Conservation (phyloP, 768 basidiomycete species). For the Asterophora parasitica region DNA sequence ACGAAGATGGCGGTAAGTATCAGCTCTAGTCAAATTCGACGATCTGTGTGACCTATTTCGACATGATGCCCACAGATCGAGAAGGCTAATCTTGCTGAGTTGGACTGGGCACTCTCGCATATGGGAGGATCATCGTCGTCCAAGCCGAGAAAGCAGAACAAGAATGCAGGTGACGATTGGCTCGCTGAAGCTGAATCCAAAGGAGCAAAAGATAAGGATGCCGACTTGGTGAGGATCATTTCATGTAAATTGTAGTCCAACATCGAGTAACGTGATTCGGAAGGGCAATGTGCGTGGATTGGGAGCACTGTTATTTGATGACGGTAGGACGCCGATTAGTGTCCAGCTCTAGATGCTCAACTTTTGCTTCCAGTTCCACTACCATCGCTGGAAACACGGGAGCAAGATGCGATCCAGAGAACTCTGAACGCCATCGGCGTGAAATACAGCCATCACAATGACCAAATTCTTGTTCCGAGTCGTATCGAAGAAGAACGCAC, state of each 20-base stretch:
- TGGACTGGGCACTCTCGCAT: conserved; percentile 79
- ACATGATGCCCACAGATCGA: conserved; percentile 53
- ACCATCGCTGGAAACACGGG: conserved; percentile 25
- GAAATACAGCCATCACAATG: conserved; percentile 71
- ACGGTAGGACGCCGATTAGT: conserved; percentile 37
- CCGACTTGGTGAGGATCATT: conserved; percentile 24
- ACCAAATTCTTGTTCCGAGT: conserved; percentile 63
- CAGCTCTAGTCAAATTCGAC: background rate
- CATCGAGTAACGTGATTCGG: background rate
- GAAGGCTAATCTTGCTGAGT: conserved; percentile 62
- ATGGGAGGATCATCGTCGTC: conserved; percentile 35
- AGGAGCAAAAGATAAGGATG: conserved; percentile 35
- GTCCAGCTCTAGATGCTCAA: background rate
- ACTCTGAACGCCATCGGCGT: conserved; percentile 59
- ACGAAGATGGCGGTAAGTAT: conserved; percentile 67
- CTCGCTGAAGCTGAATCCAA: conserved; percentile 38
- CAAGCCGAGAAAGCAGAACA: conserved; percentile 29
- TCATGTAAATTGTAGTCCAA: background rate
- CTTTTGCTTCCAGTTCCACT: conserved; percentile 29
- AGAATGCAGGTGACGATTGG: conserved; percentile 32
- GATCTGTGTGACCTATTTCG: background rate
- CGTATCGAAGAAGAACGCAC: conserved; percentile 63
- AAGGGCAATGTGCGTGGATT: conserved; percentile 57
- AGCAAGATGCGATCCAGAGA: conserved; percentile 46
- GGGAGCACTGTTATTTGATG: conserved; percentile 65